A percentile compares a stretch with the other conserved stretches of the same genome.
Conservation (phyloP, 768 basidiomycete species). For the Tephrocybe rancida region DNA sequence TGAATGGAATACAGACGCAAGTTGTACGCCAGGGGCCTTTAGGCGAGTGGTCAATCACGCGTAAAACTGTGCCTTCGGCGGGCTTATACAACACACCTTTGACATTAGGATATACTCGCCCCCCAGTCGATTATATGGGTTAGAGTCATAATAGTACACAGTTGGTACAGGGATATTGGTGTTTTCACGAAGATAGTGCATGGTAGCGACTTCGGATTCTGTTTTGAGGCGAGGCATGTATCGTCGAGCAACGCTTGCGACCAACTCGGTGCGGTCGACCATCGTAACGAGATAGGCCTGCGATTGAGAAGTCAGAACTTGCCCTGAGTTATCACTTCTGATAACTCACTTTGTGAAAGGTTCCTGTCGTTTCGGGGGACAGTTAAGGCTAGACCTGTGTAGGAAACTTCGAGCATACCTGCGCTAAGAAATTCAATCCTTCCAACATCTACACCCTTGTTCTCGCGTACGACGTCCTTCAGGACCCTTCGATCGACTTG, state of each 20-base stretch:
- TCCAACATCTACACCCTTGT: slow-evolving; percentile 64
- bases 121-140: slow-evolving; percentile 82
- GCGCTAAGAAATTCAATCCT: slow-evolving; percentile 75
- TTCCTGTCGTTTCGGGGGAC: slow-evolving; percentile 48
- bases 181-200: slow-evolving; percentile 74
- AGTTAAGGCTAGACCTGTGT: slow-evolving; percentile 14
- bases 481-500: slow-evolving; percentile 75
- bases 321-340: not conserved
- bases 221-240: slow-evolving; percentile 89
- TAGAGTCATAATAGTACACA: slow-evolving; percentile 78
- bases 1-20: slow-evolving; percentile 71
- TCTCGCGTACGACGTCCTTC: slow-evolving; percentile 77
- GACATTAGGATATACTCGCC: slow-evolving; percentile 89
- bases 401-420: slow-evolving; percentile 45
- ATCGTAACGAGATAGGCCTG: slow-evolving; percentile 82
- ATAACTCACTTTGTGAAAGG: slow-evolving; percentile 73
- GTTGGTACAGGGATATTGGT: slow-evolving; percentile 74
- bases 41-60: slow-evolving; percentile 6
- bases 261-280: slow-evolving; percentile 58
- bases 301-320: slow-evolving; percentile 6
- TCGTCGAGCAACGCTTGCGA: slow-evolving; percentile 80
- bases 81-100: slow-evolving; percentile 51
- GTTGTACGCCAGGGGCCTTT: slow-evolving; percentile 75
- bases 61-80: not conserved
- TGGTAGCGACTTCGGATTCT: slow-evolving; percentile 85